Conservation (phyloP, 2,329 filamentous ascomycete species). For the Emmonsia crescens region DNA sequence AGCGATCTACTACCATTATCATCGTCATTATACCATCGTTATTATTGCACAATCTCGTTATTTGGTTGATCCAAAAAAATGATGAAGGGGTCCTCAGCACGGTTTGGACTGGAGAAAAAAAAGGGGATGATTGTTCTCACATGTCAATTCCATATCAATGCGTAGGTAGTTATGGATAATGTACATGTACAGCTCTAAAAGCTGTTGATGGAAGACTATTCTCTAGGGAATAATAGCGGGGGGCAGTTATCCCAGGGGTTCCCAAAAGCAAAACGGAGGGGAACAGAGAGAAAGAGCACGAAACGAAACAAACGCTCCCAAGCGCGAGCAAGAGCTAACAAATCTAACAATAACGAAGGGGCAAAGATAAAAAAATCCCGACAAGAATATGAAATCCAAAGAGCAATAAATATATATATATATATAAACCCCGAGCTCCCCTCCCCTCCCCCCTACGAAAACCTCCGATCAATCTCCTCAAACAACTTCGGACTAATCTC, state of each 20-base stretch:
- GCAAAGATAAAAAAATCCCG: not conserved
- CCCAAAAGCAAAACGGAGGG: no score
- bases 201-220: not conserved
- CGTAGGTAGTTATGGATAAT: not conserved
- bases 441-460: constrained; percentile 33
- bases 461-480: constrained; percentile 67
- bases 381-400: not conserved
- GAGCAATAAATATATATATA: constrained; percentile 5
- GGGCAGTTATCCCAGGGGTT: not conserved
- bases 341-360: not conserved
- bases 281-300: no score
- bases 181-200: not conserved
- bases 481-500: constrained; percentile 91
- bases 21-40: not conserved
- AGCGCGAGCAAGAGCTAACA: not conserved
- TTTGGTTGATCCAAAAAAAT: not conserved
- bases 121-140: not conserved
- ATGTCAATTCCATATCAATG: not conserved
- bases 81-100: not conserved
- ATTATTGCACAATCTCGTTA: not conserved
- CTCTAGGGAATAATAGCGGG: not conserved
- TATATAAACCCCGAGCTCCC: not conserved
- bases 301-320: not conserved
- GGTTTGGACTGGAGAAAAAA: not conserved
- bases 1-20: not conserved